A percentile compares a stretch with the other conserved stretches of the same genome.
Conservation (phyloP, 352 stramenopile genomes). For the Globisporangium alternatum region DNA sequence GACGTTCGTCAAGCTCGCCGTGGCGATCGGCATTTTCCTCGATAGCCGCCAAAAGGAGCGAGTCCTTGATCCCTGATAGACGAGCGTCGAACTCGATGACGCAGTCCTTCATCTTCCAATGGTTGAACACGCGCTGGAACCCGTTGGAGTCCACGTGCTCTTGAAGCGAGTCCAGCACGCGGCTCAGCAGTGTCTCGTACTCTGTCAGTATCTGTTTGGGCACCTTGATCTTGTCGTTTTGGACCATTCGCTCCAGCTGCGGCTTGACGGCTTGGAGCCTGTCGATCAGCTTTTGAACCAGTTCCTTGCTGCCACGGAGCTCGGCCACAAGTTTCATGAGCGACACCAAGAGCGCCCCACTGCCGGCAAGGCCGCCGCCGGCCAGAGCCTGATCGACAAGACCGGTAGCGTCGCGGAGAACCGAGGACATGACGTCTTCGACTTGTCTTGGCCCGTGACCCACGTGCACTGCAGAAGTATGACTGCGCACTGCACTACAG, state of each 20-base stretch:
- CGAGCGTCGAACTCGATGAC: slow-evolving; percentile 19
- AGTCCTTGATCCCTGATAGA: slow-evolving; percentile 8
- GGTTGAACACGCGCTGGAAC: slow-evolving; percentile 5
- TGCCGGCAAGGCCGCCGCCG: slow-evolving; percentile 3
- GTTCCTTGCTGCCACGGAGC: slow-evolving; percentile 17
- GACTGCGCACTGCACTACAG: background rate
- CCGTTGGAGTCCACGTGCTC: slow-evolving; percentile 9
- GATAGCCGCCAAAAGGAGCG: slow-evolving; percentile 9
- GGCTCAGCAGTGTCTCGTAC: slow-evolving; percentile 12
- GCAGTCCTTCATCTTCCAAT: slow-evolving; percentile 19
- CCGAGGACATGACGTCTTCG: slow-evolving; percentile 1
- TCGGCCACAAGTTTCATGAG: slow-evolving; percentile 14
- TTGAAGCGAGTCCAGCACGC: slow-evolving; percentile 13
- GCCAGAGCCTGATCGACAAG: slow-evolving; percentile 1
- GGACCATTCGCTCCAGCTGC: slow-evolving; percentile 6
- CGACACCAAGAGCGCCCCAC: slow-evolving; percentile 6
- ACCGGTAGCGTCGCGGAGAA: slow-evolving; percentile 6
- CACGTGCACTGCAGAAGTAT: background rate
- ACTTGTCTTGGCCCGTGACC: background rate
- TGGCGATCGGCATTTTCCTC: slow-evolving; percentile 9
- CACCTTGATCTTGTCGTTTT: slow-evolving; percentile 9
- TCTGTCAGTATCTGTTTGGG: background rate
- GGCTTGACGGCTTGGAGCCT: slow-evolving; percentile 7
- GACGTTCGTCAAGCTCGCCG: background rate
- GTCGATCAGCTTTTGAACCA: slow-evolving; percentile 18